Evolutionary conservation across 148 eudicot species (phyloP), one percentile per base, ranked within the genome.

Genomic region (Fagopyrum esculentum): DNA sequence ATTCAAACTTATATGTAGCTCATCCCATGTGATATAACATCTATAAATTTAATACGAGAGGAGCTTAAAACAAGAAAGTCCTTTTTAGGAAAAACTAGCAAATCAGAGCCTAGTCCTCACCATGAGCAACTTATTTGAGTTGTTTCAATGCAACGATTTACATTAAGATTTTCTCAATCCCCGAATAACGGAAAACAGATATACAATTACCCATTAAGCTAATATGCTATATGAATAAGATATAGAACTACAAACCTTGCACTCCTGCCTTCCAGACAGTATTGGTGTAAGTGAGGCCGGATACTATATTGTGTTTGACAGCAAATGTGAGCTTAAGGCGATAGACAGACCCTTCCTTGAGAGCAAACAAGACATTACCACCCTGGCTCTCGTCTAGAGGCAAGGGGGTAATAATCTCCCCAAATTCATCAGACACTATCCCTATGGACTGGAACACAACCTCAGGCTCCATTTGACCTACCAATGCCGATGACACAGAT

Each of bases 391-490:
- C 86, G 51, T 79, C 74, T 47, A 88, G 73, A 47, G 92, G 88
- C 75, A 86, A 78, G 40, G 90, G 76, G 73, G 84, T 80, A 57
- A 11, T 86, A 30, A 80, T 80, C 81, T 89, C 92, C 72, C 87
- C 88, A 72, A 83, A 79, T 57, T 87, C 88, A 72, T 83, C 74
- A 3, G 90, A 86, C 55, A 87, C 51, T 60, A 89, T 85, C 63
- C 87, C 90, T 30, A 89, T 82, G 1, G 92, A 89, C 45, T 80
- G 87, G 77, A 89, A 89, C 75, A 71, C 76, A 70, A 89, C 90
- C 75, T 89, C 92, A 69, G 92, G 92, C 55, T 86, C 90, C 87
- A 79, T 82, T 80, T 83, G 81, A 29, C 81, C 92, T 89, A 76
- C n/a, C 69, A 48, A 48, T 48, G 7, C 50, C 3, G 9, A 6